A percentile compares a stretch with the other conserved stretches of the same genome.
Evolutionary conservation across 1,139 yeast species (phyloP).

Genomic region (Sugiyamaella novakii): DNA sequence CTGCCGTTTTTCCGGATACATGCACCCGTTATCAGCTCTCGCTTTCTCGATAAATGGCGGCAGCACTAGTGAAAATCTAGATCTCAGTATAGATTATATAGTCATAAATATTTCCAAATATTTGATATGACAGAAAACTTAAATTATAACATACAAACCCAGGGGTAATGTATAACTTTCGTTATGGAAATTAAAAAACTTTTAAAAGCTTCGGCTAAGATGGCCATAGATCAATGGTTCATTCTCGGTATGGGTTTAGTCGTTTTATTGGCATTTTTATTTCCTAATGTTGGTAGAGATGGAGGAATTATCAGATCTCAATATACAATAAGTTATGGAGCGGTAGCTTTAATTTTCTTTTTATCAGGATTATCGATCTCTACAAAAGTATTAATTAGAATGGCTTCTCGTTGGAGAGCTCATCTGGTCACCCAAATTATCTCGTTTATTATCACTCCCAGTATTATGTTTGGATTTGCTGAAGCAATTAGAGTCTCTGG

Average conservation of each 20-base stretch:
- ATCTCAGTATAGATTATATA: too few species aligned
- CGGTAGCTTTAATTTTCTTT: slow-evolving; percentile 81
- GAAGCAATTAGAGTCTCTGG: slow-evolving; percentile 64
- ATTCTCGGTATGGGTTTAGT: slow-evolving; percentile 69
- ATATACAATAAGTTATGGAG: slow-evolving; percentile 79
- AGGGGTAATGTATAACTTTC: too few species aligned
- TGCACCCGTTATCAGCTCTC: too few species aligned
- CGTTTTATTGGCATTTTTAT: slow-evolving; percentile 72
- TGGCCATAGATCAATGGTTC: slow-evolving; percentile 58
- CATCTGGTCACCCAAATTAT: slow-evolving; percentile 68
- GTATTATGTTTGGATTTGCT: slow-evolving; percentile 75
- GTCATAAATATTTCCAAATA: too few species aligned
- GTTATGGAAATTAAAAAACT: slow-evolving; percentile 9
- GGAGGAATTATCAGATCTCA: slow-evolving; percentile 77
- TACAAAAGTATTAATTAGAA: slow-evolving; percentile 58
- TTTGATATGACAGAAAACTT: too few species aligned
- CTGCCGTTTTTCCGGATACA: too few species aligned
- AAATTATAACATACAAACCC: too few species aligned
- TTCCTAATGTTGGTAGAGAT: slow-evolving; percentile 79
- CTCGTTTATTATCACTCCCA: slow-evolving; percentile 73
- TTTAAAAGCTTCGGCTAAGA: slow-evolving; percentile 1
- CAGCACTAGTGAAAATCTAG: too few species aligned
- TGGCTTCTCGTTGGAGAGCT: slow-evolving; percentile 77
- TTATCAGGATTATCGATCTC: slow-evolving; percentile 79
- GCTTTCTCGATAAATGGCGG: too few species aligned